Evolutionary conservation across 106 monocot species (phyloP).

Genomic region (Acorus gramineus): DNA sequence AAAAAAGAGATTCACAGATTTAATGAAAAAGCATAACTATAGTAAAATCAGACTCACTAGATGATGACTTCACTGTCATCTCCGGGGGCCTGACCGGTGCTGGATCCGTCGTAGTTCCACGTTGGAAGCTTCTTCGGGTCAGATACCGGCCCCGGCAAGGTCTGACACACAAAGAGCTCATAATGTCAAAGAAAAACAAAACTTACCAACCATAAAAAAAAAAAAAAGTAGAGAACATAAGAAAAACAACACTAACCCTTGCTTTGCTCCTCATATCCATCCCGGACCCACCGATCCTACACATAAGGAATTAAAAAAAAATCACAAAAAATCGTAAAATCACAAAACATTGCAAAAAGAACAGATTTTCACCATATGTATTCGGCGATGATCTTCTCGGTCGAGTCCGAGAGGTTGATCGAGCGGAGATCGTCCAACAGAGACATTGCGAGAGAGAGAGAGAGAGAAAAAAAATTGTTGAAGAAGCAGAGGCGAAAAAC

Average conservation of each 20-base stretch:
- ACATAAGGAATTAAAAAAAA: neutral
- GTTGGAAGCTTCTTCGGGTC: constrained; percentile 40
- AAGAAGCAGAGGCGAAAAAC: too few relatives aligned
- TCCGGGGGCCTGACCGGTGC: constrained; percentile 48
- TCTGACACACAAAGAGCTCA: constrained; percentile 10
- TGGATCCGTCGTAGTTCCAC: constrained; percentile 62
- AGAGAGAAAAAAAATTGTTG: neutral
- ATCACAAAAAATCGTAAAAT: neutral
- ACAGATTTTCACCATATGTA: constrained; percentile 36
- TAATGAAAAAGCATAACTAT: neutral
- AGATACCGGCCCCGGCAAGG: constrained; percentile 16
- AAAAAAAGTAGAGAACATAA: neutral
- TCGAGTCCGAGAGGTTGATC: constrained; percentile 29
- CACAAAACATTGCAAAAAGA: neutral
- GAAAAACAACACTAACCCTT: constrained; percentile 20
- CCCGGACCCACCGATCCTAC: constrained; percentile 45
- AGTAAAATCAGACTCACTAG: constrained; percentile 18
- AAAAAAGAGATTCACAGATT: neutral
- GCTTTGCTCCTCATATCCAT: constrained; percentile 54
- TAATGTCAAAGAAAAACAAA: neutral
- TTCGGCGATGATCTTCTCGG: constrained; percentile 57
- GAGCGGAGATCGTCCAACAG: constrained; percentile 25
- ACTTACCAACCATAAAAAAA: neutral
- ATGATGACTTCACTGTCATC: constrained; percentile 58
- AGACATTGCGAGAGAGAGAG: constrained; percentile 27